Evolutionary conservation across 495 filamentous ascomycete species (phyloP).

Genomic region (Aspergillus sclerotioniger): DNA sequence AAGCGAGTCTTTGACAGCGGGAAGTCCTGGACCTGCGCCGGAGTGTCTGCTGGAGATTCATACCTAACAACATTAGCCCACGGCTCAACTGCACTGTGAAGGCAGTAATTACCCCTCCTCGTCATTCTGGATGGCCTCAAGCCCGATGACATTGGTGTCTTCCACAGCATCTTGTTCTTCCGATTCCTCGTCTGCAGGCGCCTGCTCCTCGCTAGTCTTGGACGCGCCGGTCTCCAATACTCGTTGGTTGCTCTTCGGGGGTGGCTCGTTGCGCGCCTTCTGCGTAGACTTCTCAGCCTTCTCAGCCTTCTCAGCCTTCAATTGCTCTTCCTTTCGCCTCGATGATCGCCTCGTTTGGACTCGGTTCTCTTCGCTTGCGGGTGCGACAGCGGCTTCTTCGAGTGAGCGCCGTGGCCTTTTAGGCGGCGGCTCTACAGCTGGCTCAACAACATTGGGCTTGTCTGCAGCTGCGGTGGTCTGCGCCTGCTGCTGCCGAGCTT

Average conservation of each 20-base stretch:
- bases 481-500: conserved; percentile 44
- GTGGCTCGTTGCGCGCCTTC: conserved; percentile 2
- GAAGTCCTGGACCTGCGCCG: conserved; percentile 39
- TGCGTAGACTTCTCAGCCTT: conserved; percentile 9
- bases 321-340: conserved; percentile 22
- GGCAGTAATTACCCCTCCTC: conserved; percentile 26
- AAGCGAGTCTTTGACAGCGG: conserved; percentile 42
- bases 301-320: conserved; percentile 13
- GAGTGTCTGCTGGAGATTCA: conserved; percentile 34
- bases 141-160: conserved; percentile 24
- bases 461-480: conserved; percentile 22
- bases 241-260: conserved; percentile 5
- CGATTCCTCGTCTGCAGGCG: conserved; percentile 15
- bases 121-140: conserved; percentile 27
- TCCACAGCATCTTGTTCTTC: conserved; percentile 23
- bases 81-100: background rate
- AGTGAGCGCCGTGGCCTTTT: conserved; percentile 37
- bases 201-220: conserved; percentile 7
- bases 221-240: background rate
- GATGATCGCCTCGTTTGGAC: conserved; percentile 24
- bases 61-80: conserved; percentile 25
- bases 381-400: conserved; percentile 12
- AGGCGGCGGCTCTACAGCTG: conserved; percentile 31
- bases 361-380: conserved; percentile 16
- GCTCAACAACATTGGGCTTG: conserved; percentile 17